These are phyloP conservation scores for Groenewaldozyma salmanticensis DNA, from an alignment of 805 yeast genomes.

Conservation along the genomic window DNA sequence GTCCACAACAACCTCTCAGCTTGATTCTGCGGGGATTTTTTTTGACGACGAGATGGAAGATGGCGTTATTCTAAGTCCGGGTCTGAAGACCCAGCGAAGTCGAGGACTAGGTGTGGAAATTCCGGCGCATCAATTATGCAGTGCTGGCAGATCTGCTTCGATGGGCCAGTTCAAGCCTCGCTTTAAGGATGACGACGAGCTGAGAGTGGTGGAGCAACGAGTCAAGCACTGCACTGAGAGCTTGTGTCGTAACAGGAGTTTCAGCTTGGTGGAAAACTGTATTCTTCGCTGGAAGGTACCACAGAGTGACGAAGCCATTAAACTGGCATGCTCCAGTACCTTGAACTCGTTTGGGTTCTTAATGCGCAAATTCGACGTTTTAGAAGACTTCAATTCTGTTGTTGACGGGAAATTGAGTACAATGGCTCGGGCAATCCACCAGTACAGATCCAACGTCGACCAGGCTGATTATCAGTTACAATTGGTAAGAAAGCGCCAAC, in stretches of 20 bases:
- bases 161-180: too few species aligned
- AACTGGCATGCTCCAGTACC: not conserved
- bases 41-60: too few species aligned
- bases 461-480: slow-evolving; percentile 3
- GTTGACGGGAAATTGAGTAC: not conserved
- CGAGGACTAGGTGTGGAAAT: too few species aligned
- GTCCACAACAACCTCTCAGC: too few species aligned
- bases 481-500: slow-evolving; percentile 3
- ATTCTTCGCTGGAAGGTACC: not conserved
- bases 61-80: too few species aligned
- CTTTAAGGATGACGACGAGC: too few species aligned
- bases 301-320: not conserved
- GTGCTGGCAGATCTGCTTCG: too few species aligned
- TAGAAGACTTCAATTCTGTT: not conserved
- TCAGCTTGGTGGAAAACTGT: not conserved
- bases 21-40: too few species aligned
- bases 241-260: not conserved
- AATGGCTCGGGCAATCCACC: not conserved
- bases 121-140: too few species aligned
- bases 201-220: too few species aligned
- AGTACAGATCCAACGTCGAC: slow-evolving; percentile 1
- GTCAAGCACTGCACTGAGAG: too few species aligned
- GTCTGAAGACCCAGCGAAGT: too few species aligned
- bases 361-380: not conserved
- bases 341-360: not conserved